These are phyloP conservation scores for Eucalyptus cladocalyx DNA, from an alignment of 345 rosid species.

Conservation along the genomic window DNA sequence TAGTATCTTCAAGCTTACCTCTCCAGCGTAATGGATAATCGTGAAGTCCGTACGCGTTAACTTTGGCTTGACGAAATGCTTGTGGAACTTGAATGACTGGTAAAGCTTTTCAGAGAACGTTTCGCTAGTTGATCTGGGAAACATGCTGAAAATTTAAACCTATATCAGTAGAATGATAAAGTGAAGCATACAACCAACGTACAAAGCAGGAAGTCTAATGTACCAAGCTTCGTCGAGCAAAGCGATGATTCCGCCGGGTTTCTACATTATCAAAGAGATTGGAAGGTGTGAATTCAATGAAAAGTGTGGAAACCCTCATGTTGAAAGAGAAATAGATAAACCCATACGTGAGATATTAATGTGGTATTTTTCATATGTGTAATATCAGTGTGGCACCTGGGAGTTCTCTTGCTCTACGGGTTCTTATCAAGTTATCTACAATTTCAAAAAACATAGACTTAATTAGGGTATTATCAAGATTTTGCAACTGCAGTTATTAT, in stretches of 20 bases:
- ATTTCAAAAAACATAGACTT: not conserved
- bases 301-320: not conserved
- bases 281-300: constrained; percentile 2
- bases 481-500: not conserved
- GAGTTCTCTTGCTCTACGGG: not conserved
- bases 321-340: not conserved
- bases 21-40: constrained; percentile 86
- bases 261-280: constrained; percentile 41
- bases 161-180: not conserved
- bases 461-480: not conserved
- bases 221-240: constrained; percentile 97
- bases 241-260: constrained; percentile 84
- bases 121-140: constrained; percentile 86
- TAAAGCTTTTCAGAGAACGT: constrained; percentile 83
- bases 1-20: constrained; percentile 22
- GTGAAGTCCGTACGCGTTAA: constrained; percentile 70
- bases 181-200: not conserved
- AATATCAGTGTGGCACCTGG: not conserved
- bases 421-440: not conserved
- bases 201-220: not conserved
- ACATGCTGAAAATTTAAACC: constrained; percentile 47
- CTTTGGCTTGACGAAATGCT: constrained; percentile 79
- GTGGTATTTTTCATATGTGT: not conserved
- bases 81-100: constrained; percentile 66
- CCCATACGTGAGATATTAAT: not conserved